phyloP scores from a whole-genome alignment of 1,139 yeast genomes.

The Geotrichum bryndzae region DNA sequence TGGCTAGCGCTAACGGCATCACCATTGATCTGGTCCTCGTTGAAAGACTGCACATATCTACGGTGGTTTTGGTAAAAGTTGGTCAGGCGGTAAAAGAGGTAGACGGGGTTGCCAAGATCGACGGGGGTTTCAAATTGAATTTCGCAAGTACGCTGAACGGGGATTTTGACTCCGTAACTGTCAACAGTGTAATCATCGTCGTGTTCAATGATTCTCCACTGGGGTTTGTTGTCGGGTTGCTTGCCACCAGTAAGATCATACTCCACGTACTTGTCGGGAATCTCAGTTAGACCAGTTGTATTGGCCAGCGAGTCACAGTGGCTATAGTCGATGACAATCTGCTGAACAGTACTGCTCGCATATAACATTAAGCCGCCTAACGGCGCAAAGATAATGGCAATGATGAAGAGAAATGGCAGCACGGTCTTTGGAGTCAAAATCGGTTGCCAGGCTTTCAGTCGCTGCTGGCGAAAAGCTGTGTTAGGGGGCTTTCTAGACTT shows the following conservation, averaged over 20 bases:
- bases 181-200: constrained; percentile 18
- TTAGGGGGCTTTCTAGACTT: constrained; percentile 40
- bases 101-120: constrained; percentile 69
- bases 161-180: constrained; percentile 17
- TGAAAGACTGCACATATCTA: constrained; percentile 81
- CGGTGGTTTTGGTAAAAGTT: constrained; percentile 91
- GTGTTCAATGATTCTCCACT: constrained; percentile 58
- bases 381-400: constrained; percentile 83
- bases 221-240: constrained; percentile 39
- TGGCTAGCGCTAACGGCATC: constrained; percentile 48
- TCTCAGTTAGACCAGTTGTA: constrained; percentile 46
- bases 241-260: constrained; percentile 44
- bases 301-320: constrained; percentile 63
- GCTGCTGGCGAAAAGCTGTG: constrained; percentile 44
- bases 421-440: constrained; percentile 88
- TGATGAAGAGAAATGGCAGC: constrained; percentile 65
- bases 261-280: constrained; percentile 54
- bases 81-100: constrained; percentile 71
- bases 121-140: constrained; percentile 76
- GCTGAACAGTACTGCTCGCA: constrained; percentile 73
- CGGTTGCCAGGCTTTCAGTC: constrained; percentile 54
- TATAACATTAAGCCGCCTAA: constrained; percentile 87
- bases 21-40: constrained; percentile 87
- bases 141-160: constrained; percentile 45
- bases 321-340: constrained; percentile 73